Base-by-base conservation (phyloP, 73 alveolate genomes). In the Tetrahymena elliotti region DNA sequence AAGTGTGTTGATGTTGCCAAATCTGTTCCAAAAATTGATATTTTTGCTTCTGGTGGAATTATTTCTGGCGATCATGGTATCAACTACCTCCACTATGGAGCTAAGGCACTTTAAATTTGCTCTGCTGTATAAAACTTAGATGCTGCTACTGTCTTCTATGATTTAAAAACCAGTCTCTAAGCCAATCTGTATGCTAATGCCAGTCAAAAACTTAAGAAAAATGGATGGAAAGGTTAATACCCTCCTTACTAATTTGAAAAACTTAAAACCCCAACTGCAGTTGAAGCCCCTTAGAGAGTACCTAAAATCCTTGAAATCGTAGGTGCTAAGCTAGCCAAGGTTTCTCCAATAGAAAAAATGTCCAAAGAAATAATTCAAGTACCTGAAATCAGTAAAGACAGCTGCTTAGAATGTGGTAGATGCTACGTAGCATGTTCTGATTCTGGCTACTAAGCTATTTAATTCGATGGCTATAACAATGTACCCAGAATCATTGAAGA, bases 1-100 rank as follows among this genome's bases (percentile, higher is more conserved):
- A 96, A 96, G 54, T 94, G 97, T 38, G 93, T 96, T 20, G 97
- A 96, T 52, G 97, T 96, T 20, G 97, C 97, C n/a, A 96, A 96
- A 83, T 83, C 35, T 18, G 95, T 96, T 13, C 97, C 97, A 33
- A 97, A 94, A 36, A 88, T 96, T 38, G 94, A 47, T 16, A 96
- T 96, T 3, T 96, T 96, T 38, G 97, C 97, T 39, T 41, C 95
- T 84, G 97, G 97, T 40, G 97, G 97, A 34, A 96, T 96, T 34
- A 95, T 96, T 9, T 40, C 94, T 35, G 97, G 97, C 2, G 97
- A 96, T 37, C 97, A 96, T 94, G 97, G 97, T 24, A 38, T 96
- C 82, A 84, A 95, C 35, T 96, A 84, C 39, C 68, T 96, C 16
- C 93, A 95, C 93, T 96, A 96, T 52, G 97, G 97, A 3, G 97